Evolutionary conservation across 2,329 filamentous ascomycete species (phyloP).

Genomic region (Sarocladiaceae sp.): DNA sequence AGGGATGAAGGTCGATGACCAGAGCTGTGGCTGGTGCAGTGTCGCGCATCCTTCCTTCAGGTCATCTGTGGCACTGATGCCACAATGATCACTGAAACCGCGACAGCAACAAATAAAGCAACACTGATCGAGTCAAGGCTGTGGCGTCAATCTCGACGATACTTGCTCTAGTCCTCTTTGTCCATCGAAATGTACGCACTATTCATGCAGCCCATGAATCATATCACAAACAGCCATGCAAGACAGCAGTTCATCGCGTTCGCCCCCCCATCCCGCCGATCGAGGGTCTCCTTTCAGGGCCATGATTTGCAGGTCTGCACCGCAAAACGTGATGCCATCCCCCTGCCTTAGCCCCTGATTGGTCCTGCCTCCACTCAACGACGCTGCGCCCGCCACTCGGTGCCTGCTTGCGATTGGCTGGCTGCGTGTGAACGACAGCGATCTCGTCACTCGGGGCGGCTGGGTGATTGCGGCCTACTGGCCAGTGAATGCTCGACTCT

Average conservation of each 20-base stretch:
- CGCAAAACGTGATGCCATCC: conserved; percentile 5
- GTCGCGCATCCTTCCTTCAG: too few relatives aligned
- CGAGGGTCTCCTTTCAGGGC: conserved; percentile 4
- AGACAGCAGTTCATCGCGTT: conserved; percentile 8
- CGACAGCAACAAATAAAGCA: too few relatives aligned
- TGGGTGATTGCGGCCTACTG: not conserved
- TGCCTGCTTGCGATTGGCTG: conserved; percentile 3
- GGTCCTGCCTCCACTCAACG: conserved; percentile 4
- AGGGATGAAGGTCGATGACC: too few relatives aligned
- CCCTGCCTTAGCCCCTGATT: conserved; percentile 6
- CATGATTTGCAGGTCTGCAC: conserved; percentile 6
- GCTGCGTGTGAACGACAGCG: conserved; percentile 2
- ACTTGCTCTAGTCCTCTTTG: too few relatives aligned
- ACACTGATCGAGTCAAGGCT: too few relatives aligned
- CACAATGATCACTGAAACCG: too few relatives aligned
- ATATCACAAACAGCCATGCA: too few relatives aligned
- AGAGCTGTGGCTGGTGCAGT: too few relatives aligned
- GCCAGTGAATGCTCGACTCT: not conserved
- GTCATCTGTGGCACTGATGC: too few relatives aligned
- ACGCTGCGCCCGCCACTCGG: conserved; percentile 3
- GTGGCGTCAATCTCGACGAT: too few relatives aligned
- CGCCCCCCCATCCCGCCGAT: conserved; percentile 1
- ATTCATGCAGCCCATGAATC: too few relatives aligned
- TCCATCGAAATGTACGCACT: too few relatives aligned
- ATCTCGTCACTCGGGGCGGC: not conserved